A percentile compares a stretch with the other conserved stretches of the same genome.
Conservation (phyloP, 805 yeast genomes). For the Metschnikowia borealis region DNA sequence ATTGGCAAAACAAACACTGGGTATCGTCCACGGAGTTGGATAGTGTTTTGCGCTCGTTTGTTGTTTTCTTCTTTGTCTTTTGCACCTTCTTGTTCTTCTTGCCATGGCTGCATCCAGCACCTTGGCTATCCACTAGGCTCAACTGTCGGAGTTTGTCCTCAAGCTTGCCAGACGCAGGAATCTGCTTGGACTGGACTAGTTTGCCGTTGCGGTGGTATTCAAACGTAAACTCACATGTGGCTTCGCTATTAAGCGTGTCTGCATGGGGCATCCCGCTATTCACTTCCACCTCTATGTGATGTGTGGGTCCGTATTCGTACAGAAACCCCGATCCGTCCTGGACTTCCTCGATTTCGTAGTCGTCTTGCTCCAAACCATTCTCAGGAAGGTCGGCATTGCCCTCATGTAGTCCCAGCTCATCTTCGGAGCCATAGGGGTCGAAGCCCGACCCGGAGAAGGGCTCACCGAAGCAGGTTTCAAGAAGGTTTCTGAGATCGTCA, state of each 20-base stretch:
- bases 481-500: conserved; percentile 10
- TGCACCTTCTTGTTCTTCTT: conserved; percentile 14
- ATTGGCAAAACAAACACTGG: conserved; percentile 48
- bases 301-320: conserved; percentile 31
- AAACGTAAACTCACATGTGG: conserved; percentile 43
- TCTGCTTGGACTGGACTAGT: conserved; percentile 18
- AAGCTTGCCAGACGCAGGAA: conserved; percentile 37
- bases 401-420: conserved; percentile 38
- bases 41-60: neutral
- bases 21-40: conserved; percentile 1
- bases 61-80: conserved; percentile 10
- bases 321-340: conserved; percentile 24
- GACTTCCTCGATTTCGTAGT: conserved; percentile 37
- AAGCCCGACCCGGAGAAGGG: conserved; percentile 8
- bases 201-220: conserved; percentile 42
- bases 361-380: conserved; percentile 24
- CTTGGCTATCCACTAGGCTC: conserved; percentile 19
- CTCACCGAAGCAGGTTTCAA: conserved; percentile 9
- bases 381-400: conserved; percentile 24
- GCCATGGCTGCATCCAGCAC: conserved; percentile 6
- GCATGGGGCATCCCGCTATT: conserved; percentile 33
- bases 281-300: conserved; percentile 41
- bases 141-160: conserved; percentile 36
- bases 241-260: conserved; percentile 29
- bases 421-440: conserved; percentile 31